Base-by-base conservation (phyloP, 257 asterid genomes). In the Penstemon newberryi region DNA sequence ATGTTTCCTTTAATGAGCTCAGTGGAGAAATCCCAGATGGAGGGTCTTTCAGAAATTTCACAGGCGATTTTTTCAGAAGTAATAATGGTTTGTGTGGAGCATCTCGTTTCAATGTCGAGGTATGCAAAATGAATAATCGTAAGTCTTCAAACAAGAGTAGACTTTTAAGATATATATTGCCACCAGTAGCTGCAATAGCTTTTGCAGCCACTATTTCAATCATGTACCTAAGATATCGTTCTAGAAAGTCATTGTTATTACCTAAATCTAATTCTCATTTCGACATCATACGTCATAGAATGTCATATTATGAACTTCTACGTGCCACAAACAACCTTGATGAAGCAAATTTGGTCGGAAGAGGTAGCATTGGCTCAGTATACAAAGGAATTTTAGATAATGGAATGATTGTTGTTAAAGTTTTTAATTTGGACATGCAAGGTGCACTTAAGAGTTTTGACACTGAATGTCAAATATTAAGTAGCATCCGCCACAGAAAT, bases 1-100 rank as follows among this genome's bases (percentile, higher is more conserved):
- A 44, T 13, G 13, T 68, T 15, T 55, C 65, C 4, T 68, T 42
- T 40, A 56, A 67, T n/a, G 25, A 41, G 0, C n/a, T 67, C 1
- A 56, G 46, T 25, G 72, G 72, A 0, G 72, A 44, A 43, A 54
- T 67, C 43, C 72, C 72, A 55, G 6, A 56, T 10, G 55, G 56
- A 43, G 64, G 63, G 8, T 4, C 64, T 67, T 67, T 53, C 12
- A 37, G 3, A 6, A 56, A 67, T 56, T 55, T 56, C 12, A 55
- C 54, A 6, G 1, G 13, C 3, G 46, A n/a, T 4, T 55, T 11
- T 54, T 66, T 66, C 63, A 54, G 39, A 4, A 33, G 52, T 2
- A 66, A 66, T 9, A 8, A 7, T 15, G 53, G 18, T 4, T 41
- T 66, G 8, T 66, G 63, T 40, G 63, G 63, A 39, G 47, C 52